Evolutionary conservation across 805 yeast species (phyloP).

Genomic region (Saccharomycopsis synnaedendra): DNA sequence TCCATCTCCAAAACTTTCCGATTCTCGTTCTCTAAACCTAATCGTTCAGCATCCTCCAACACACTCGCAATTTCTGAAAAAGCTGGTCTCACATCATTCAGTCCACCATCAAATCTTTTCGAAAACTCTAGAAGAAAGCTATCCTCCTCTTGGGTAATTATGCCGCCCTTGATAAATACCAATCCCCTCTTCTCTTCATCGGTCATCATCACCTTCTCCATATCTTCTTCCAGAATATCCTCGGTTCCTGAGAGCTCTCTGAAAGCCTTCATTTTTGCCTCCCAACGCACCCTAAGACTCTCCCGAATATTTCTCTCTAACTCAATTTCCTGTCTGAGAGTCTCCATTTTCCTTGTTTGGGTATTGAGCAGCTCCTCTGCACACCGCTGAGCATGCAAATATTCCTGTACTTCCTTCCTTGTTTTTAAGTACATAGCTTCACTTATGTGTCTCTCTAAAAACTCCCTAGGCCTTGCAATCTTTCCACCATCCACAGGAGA

Average conservation of each 20-base stretch:
- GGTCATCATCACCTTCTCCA: background rate
- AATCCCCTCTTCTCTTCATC: background rate
- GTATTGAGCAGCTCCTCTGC: too few relatives aligned
- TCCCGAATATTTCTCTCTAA: background rate
- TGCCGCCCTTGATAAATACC: background rate
- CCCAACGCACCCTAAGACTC: background rate
- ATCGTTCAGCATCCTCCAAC: constrained; percentile 17
- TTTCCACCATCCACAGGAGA: too few relatives aligned
- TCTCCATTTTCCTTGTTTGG: too few relatives aligned
- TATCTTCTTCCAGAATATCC: too few relatives aligned
- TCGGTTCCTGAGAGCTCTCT: too few relatives aligned
- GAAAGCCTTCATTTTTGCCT: background rate
- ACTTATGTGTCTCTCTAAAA: too few relatives aligned
- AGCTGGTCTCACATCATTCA: constrained; percentile 23
- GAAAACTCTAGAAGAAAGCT: constrained; percentile 9
- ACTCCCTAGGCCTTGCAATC: too few relatives aligned
- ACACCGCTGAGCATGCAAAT: too few relatives aligned
- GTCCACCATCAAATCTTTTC: constrained; percentile 21
- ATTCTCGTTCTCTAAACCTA: constrained; percentile 16
- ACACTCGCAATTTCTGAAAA: constrained; percentile 21
- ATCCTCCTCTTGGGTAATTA: constrained; percentile 1
- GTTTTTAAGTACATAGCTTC: too few relatives aligned
- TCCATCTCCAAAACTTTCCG: constrained; percentile 16
- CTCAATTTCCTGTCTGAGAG: too few relatives aligned
- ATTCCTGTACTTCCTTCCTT: too few relatives aligned